phyloP scores from a whole-genome alignment of 805 yeast genomes.

The Kurtzmaniella cleridarum region DNA sequence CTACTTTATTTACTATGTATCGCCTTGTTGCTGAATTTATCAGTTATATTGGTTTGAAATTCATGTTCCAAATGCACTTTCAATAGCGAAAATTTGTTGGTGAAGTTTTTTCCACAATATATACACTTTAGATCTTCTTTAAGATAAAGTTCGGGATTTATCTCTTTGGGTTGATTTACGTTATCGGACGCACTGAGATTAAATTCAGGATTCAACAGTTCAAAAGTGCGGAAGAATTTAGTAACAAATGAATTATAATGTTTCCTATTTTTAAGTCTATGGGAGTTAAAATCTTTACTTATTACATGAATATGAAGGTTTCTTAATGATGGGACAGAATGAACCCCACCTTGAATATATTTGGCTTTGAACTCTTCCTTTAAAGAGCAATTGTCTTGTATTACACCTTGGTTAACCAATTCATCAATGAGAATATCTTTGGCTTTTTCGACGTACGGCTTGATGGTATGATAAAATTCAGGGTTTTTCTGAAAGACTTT shows the following conservation, averaged over 20 bases:
- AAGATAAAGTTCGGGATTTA: conserved; percentile 5
- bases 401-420: conserved; percentile 15
- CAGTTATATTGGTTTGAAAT: conserved; percentile 7
- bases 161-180: too few species aligned
- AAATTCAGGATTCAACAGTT: too few species aligned
- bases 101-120: conserved; percentile 22
- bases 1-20: too few species aligned
- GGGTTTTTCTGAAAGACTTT: conserved; percentile 35
- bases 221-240: conserved; percentile 53
- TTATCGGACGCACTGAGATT: too few species aligned
- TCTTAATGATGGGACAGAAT: conserved; percentile 61
- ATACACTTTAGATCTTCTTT: conserved; percentile 21
- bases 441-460: conserved; percentile 33
- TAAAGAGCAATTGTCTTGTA: conserved; percentile 9
- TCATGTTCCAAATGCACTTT: conserved; percentile 25
- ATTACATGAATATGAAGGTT: conserved; percentile 73
- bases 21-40: background rate
- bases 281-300: conserved; percentile 56
- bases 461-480: conserved; percentile 21
- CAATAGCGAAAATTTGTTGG: conserved; percentile 17
- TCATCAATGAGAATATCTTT: conserved; percentile 24
- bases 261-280: conserved; percentile 48
- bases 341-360: conserved; percentile 55
- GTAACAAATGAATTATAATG: conserved; percentile 74
- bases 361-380: conserved; percentile 14